phyloP scores from a whole-genome alignment of 495 filamentous ascomycete species.

The Friedmanniomyces endolithicus region DNA sequence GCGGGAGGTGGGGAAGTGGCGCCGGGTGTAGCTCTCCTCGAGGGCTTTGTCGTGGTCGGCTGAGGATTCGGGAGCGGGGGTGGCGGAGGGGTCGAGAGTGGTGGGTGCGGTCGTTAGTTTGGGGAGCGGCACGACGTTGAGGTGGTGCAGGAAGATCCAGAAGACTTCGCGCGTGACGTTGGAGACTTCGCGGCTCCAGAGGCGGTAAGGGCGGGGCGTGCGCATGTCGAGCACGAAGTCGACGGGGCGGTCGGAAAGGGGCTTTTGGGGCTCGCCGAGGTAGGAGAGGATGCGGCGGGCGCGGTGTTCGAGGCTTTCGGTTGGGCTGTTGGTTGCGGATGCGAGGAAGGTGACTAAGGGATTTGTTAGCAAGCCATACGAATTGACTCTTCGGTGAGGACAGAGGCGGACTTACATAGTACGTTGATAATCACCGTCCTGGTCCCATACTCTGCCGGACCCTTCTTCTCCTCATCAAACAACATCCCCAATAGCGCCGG shows the following conservation, averaged over 20 bases:
- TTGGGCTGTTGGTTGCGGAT: slow-evolving; percentile 30
- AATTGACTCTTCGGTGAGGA: background rate
- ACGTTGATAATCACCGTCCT: slow-evolving; percentile 75
- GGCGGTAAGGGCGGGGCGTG: slow-evolving; percentile 71
- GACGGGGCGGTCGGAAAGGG: slow-evolving; percentile 60
- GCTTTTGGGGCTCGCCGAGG: slow-evolving; percentile 66
- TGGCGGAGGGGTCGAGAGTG: too few species aligned
- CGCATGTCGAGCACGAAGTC: slow-evolving; percentile 83
- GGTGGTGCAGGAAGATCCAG: slow-evolving; percentile 94
- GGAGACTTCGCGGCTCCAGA: slow-evolving; percentile 85
- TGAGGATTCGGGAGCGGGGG: too few species aligned
- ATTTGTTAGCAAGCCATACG: background rate
- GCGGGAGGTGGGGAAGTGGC: slow-evolving; percentile 75
- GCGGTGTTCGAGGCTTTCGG: slow-evolving; percentile 40
- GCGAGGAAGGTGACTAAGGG: slow-evolving; percentile 58
- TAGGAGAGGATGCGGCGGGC: slow-evolving; percentile 61
- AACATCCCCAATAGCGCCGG: slow-evolving; percentile 77
- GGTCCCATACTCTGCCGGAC: slow-evolving; percentile 89
- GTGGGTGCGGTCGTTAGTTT: too few species aligned
- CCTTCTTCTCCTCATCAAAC: slow-evolving; percentile 94
- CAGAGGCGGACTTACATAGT: slow-evolving; percentile 36
- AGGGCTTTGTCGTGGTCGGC: slow-evolving; percentile 19
- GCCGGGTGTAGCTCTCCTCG: slow-evolving; percentile 43
- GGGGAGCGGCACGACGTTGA: slow-evolving; percentile 67
- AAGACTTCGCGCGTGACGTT: slow-evolving; percentile 97